Base-by-base conservation (phyloP, 2,329 filamentous ascomycete species). In the Fusarium nodosum region DNA sequence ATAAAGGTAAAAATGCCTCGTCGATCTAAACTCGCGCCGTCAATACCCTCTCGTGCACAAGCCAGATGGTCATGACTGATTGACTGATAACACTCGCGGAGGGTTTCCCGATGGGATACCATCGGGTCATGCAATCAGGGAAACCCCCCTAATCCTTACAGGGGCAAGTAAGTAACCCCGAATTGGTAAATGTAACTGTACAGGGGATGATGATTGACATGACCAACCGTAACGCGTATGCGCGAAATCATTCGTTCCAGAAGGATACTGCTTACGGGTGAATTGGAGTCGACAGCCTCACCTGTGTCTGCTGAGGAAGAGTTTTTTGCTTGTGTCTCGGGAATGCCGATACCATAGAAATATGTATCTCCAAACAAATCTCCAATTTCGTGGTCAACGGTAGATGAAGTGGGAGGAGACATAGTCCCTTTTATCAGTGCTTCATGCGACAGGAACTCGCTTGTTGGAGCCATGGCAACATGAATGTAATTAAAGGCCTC, bases 241-340 rank as follows among this genome's bases (percentile, higher is more conserved):
- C 58, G 50, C 48, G 42, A 50, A 62, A 46, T 31, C 15, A 31
- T 9, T 46, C 47, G 36, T 63, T 63, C 60, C n/a, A 56, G 44
- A 64, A 63, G 60, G 15, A 39, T 64, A 48, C 58, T 20, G 24
- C 7, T 48, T 44, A 26, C 10, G 38, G 56, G 22, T 26, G 26
- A 28, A 20, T 56, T 56, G 57, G 60, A 30, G 48, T 48, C 20
- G 36, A 38, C 34, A 48, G n/a, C 16, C 38, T 28, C n/a, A 31
- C 8, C 26, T 15, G 15, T 28, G 31, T 20, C 11, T 63, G 41
- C 60, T 47, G 47, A 56, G 30, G 41, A 62, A 24, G 41, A 16
- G 22, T n/a, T 22, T 22, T 38, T 62, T 57, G 24, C 48, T 22
- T 59, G 41, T 5, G 10, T 7, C 16, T 61, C 60, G 60, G 54